Evolutionary conservation across 129 eudicot genomes (phyloP), one percentile per base, ranked within the genome.

Genomic region (Flaveria linearis): DNA sequence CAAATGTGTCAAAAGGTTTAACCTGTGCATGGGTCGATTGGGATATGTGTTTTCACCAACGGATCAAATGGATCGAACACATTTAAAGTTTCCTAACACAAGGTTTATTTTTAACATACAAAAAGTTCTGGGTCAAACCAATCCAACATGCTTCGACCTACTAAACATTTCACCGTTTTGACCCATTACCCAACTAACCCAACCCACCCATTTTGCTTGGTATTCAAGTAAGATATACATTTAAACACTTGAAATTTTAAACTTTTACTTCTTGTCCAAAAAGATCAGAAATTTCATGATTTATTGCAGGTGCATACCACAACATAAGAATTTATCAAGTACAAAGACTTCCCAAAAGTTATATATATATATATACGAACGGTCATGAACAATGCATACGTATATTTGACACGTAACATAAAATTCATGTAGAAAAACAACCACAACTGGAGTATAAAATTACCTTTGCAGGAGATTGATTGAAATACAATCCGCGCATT

Each of bases 391-490:
- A 57, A 57, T 57, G 64, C 30, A 57, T 22, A 22, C 33, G 1
- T 57, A 3, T 57, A 57, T 10, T 18, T 60, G 66, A 10, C 41
- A 60, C 30, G 6, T 60, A 3, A 25, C 8, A 20, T 18, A 11
- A 25, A 23, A 26, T 60, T 20, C 41, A 23, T 11, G 41, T 7
- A 5, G 5, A 63, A 30, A 30, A 63, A 2, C 0, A 63, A 2
- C 1, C 67, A 12, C 3, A 6, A 2, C 22, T 7, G 2, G 69
- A 63, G 46, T n/a, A 5, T 51, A 46, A 33, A 25, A 5, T 65
- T 89, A 95, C 98, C 96, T 94, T 94, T 53, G 96, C 14, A 76
- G 97, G 96, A 62, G 96, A 89, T 46, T 95, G 97, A 75, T 91
- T 91, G 69, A 95, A 95, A 74, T 95, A 91, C 71, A 95, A 75